Evolutionary conservation across 2,329 filamentous ascomycete genomes (phyloP).

Genomic region (Alternaria rosae): DNA sequence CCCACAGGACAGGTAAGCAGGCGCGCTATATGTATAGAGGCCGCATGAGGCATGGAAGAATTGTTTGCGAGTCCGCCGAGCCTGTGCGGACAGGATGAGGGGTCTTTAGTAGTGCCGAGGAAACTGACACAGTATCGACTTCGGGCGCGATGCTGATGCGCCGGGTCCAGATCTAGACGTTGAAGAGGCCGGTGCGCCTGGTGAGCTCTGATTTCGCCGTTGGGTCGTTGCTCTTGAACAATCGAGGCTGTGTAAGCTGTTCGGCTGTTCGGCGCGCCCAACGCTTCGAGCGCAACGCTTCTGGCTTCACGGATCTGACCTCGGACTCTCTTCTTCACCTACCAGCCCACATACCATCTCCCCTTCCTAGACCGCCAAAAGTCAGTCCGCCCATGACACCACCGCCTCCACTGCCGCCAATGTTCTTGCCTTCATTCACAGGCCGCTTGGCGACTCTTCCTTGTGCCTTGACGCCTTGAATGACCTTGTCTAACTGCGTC

Average conservation of each 20-base stretch:
- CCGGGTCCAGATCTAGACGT: neutral
- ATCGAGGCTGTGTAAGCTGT: neutral
- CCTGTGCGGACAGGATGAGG: neutral
- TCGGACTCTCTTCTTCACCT: constrained; percentile 25
- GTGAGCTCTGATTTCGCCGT: neutral
- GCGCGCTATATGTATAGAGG: neutral
- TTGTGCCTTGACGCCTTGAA: constrained; percentile 79
- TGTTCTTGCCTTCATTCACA: constrained; percentile 69
- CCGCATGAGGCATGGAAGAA: neutral
- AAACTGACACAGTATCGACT: neutral
- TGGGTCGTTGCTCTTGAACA: neutral
- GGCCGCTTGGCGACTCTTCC: constrained; percentile 80
- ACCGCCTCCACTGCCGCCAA: constrained; percentile 26
- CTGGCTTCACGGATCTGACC: neutral
- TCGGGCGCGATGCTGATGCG: neutral
- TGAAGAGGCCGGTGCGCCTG: neutral
- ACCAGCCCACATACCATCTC: constrained; percentile 43
- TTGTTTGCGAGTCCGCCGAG: neutral
- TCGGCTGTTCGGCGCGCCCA: neutral
- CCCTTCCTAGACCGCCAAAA: constrained; percentile 40
- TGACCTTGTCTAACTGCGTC: constrained; percentile 86
- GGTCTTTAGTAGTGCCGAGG: neutral
- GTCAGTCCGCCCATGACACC: constrained; percentile 27
- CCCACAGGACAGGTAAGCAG: neutral
- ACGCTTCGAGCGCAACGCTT: neutral